Conservation (phyloP, 2,329 filamentous ascomycete species). For the Penicillium rolfsii region DNA sequence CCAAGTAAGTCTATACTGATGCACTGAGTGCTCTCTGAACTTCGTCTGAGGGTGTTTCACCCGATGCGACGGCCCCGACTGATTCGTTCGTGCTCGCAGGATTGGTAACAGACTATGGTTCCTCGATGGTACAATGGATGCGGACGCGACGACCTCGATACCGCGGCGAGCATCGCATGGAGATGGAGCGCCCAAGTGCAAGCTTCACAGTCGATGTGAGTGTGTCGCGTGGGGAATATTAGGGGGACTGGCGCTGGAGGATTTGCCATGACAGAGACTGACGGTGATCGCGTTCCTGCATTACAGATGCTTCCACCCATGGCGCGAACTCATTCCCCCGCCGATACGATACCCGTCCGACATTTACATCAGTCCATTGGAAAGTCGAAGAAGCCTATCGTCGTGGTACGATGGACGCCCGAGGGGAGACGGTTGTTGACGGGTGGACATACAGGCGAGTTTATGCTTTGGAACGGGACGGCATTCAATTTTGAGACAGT, state of each 20-base stretch:
- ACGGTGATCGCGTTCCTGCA: conserved; percentile 5
- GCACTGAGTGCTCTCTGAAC: background rate
- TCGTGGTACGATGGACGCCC: conserved; percentile 96
- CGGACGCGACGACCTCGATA: conserved; percentile 77
- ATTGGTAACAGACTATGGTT: conserved; percentile 89
- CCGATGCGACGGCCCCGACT: conserved; percentile 14
- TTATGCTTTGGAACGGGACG: conserved; percentile 97
- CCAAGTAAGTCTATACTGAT: conserved; percentile 39
- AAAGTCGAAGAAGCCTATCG: conserved; percentile 97
- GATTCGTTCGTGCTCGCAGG: conserved; percentile 55
- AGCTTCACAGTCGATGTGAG: conserved; percentile 89
- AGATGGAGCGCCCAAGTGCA: conserved; percentile 79
- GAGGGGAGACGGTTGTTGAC: conserved; percentile 90
- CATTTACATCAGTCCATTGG: conserved; percentile 97
- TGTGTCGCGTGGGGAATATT: conserved; percentile 17
- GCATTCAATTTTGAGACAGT: conserved; percentile 99
- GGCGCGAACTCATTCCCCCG: conserved; percentile 72
- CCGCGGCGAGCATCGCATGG: conserved; percentile 70
- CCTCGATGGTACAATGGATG: conserved; percentile 90
- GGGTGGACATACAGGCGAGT: conserved; percentile 94
- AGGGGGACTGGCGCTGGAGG: background rate
- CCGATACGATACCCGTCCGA: conserved; percentile 88
- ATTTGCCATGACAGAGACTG: conserved; percentile 13
- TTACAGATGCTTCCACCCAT: conserved; percentile 81
- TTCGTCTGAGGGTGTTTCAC: background rate